phyloP scores from a whole-genome alignment of 106 monocot genomes.

The Dendrobium nobile region DNA sequence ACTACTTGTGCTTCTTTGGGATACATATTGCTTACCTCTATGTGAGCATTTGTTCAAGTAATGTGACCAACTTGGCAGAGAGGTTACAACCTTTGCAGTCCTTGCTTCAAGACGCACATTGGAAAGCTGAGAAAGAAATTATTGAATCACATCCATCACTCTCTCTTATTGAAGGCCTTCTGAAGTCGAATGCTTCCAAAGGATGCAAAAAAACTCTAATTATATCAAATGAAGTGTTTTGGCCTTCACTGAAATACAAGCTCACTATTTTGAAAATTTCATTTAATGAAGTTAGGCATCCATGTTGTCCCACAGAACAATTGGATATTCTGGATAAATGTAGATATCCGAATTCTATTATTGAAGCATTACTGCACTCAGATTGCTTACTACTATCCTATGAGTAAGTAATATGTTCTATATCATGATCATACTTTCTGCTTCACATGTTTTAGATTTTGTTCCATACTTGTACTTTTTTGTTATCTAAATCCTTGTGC shows the following conservation, averaged over 20 bases:
- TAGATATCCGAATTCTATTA: conserved; percentile 18
- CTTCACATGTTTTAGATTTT: background rate
- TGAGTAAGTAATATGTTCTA: conserved; percentile 38
- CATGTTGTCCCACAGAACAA: background rate
- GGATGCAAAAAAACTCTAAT: conserved; percentile 38
- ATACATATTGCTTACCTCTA: conserved; percentile 50
- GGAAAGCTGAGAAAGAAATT: conserved; percentile 35
- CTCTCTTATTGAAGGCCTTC: conserved; percentile 36
- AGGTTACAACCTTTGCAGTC: conserved; percentile 34
- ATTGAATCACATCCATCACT: conserved; percentile 58
- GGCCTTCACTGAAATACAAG: conserved; percentile 44
- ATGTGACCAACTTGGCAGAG: conserved; percentile 14
- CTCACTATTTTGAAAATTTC: conserved; percentile 35
- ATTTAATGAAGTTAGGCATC: conserved; percentile 19
- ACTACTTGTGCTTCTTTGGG: conserved; percentile 58
- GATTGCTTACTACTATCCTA: conserved; percentile 46
- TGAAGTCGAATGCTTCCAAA: conserved; percentile 28
- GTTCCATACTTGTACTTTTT: background rate
- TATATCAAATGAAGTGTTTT: conserved; percentile 48
- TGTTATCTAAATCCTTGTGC: background rate
- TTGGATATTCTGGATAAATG: conserved; percentile 6
- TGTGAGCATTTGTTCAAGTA: conserved; percentile 31
- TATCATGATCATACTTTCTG: conserved; percentile 1
- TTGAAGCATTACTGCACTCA: conserved; percentile 27
- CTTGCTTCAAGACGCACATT: conserved; percentile 32